These are phyloP conservation scores for Acmispon strigosus DNA, from an alignment of 306 rosid species.

Conservation along the genomic window DNA sequence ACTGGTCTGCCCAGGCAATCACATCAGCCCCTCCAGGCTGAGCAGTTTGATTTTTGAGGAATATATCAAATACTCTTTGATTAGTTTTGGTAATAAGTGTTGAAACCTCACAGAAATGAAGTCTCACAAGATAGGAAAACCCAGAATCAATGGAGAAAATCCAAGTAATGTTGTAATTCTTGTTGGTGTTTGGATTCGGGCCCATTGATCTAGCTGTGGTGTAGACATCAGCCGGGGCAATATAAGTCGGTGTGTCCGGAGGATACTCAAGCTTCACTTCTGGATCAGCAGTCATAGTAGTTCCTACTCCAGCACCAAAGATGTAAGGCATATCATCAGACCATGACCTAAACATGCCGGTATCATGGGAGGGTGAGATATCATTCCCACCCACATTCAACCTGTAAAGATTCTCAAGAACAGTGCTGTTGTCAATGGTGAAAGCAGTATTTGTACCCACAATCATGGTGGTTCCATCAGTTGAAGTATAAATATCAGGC, in stretches of 20 bases:
- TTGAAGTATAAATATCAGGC: constrained; percentile 63
- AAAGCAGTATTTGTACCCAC: constrained; percentile 35
- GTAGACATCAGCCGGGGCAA: constrained; percentile 71
- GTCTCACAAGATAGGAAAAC: constrained; percentile 80
- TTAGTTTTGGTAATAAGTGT: constrained; percentile 26
- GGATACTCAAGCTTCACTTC: constrained; percentile 41
- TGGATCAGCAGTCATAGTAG: constrained; percentile 44
- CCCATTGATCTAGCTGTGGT: constrained; percentile 88
- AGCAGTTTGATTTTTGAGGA: constrained; percentile 68
- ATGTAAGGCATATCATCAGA: constrained; percentile 49
- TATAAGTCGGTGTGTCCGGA: constrained; percentile 31
- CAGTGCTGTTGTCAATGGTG: constrained; percentile 49
- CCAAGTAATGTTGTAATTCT: constrained; percentile 82
- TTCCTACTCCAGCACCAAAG: constrained; percentile 64
- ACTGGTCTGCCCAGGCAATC: constrained; percentile 5
- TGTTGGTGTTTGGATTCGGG: constrained; percentile 38
- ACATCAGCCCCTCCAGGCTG: constrained; percentile 39
- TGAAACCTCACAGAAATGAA: constrained; percentile 76
- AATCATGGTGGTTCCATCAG: constrained; percentile 30
- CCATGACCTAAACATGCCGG: constrained; percentile 87
- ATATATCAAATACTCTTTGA: constrained; percentile 66
- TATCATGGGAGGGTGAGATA: constrained; percentile 70
- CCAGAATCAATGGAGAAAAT: constrained; percentile 64
- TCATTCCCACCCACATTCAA: constrained; percentile 83
- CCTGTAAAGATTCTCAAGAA: constrained; percentile 66